phyloP scores from a whole-genome alignment of 495 filamentous ascomycete species.

The Elaphomyces granulatus region DNA sequence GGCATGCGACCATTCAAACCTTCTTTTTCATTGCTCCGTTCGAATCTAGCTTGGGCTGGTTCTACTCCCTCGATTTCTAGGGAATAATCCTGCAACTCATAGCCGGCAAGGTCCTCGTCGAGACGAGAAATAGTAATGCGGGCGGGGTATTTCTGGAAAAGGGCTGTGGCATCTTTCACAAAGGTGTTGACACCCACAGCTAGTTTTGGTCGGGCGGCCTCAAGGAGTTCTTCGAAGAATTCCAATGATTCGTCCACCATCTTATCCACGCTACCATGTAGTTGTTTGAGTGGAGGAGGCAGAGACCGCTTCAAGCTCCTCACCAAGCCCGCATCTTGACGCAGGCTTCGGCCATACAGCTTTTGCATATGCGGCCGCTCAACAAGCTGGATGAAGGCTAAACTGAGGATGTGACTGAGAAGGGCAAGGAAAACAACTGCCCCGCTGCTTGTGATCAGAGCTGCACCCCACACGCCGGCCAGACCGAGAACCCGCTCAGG shows the following conservation, averaged over 20 bases:
- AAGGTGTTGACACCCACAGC: slow-evolving; percentile 76
- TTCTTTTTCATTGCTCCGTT: slow-evolving; percentile 35
- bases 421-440: slow-evolving; percentile 73
- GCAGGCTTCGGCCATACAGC: slow-evolving; percentile 72
- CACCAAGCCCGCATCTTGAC: slow-evolving; percentile 77
- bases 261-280: slow-evolving; percentile 75
- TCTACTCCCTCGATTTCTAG: slow-evolving; percentile 56
- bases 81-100: slow-evolving; percentile 68
- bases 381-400: slow-evolving; percentile 83
- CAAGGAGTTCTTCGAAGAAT: slow-evolving; percentile 81
- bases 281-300: slow-evolving; percentile 61
- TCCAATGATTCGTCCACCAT: slow-evolving; percentile 72
- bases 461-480: slow-evolving; percentile 92
- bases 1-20: slow-evolving; percentile 35
- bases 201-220: slow-evolving; percentile 74
- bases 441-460: slow-evolving; percentile 77
- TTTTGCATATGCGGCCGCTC: slow-evolving; percentile 99
- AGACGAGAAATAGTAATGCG: slow-evolving; percentile 74
- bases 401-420: slow-evolving; percentile 66
- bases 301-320: slow-evolving; percentile 78
- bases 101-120: slow-evolving; percentile 68
- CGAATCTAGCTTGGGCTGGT: slow-evolving; percentile 30
- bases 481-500: slow-evolving; percentile 88
- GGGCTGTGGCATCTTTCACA: slow-evolving; percentile 69
- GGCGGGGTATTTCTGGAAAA: slow-evolving; percentile 85